Conservation (phyloP, 1,139 yeast species). For the Nakaseomyces kungkrabaensis region DNA sequence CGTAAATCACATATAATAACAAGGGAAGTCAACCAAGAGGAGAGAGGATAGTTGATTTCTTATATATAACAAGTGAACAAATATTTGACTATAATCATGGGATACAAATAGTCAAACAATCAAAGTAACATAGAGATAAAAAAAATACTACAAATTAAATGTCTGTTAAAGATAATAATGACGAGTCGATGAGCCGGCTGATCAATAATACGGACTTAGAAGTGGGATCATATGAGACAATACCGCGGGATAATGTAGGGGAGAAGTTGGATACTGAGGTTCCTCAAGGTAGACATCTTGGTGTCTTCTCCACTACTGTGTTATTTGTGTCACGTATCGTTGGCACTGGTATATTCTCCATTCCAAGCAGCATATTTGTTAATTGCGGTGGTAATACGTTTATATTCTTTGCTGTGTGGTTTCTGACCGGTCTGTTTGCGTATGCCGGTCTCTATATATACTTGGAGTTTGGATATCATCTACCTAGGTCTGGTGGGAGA, state of each 20-base stretch:
- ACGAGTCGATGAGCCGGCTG: neutral
- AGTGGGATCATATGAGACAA: conserved; percentile 6
- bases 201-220: neutral
- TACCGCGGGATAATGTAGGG: conserved; percentile 5
- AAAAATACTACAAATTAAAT: neutral
- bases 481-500: conserved; percentile 68
- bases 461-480: conserved; percentile 57
- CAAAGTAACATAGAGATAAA: neutral
- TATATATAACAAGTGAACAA: too few species aligned
- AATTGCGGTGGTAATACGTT: conserved; percentile 60
- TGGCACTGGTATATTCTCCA: conserved; percentile 73
- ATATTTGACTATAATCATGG: too few species aligned
- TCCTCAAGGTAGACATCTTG: conserved; percentile 69
- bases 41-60: too few species aligned
- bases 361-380: conserved; percentile 54
- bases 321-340: conserved; percentile 57
- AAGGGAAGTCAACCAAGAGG: too few species aligned
- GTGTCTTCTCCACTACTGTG: conserved; percentile 54
- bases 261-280: conserved; percentile 32
- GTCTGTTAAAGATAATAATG: neutral
- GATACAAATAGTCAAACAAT: too few species aligned
- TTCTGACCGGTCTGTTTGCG: conserved; percentile 48
- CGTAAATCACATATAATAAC: too few species aligned
- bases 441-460: conserved; percentile 58
- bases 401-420: conserved; percentile 53